Base-by-base conservation (phyloP, 139 green algal genomes). In the Haematococcus sp. region DNA sequence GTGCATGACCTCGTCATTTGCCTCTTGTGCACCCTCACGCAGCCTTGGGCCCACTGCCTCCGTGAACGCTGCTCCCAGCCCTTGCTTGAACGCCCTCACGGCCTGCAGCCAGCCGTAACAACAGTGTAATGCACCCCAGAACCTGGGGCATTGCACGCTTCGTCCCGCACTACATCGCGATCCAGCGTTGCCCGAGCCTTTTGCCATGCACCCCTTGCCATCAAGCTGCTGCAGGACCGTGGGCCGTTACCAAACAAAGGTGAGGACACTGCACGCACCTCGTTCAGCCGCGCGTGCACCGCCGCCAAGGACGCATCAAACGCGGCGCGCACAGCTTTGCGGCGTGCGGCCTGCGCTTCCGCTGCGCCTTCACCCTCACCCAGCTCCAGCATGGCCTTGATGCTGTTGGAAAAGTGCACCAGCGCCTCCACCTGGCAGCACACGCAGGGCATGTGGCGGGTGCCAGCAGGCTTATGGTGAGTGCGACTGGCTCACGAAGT, bases 301-400 rank as follows among this genome's bases (percentile, higher is more conserved):
- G 23, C 58, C 25, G 28, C 58, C 23, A 65, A 11, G 4, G 58
- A 28, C 3, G 58, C 15, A 9, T 65, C 58, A 34, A 65, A 65
- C 23, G 58, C 58, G 11, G 3, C 25, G 58, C 58, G 58, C 25
- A 65, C 30, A 15, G 23, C 30, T 9, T 40, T 65, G 58, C 58
- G 58, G 23, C 28, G 11, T 16, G 11, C 25, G 22, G 58, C 58
- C 28, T 28, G n/a, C 11, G 23, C 23, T 9, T 34, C 58, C n/a
- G 28, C 58, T 2, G 28, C 58, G n/a, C 30, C 30, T 9, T 65
- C 58, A 35, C 30, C n/a, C 25, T 40, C n/a, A 33, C 58, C 58
- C 58, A 65, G 58, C 58, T 65, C 58, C 58, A 65, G 58, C 2
- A n/a, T 16, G 28, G 58, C 58, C 58, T 65, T 65, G 58, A 65